These are phyloP conservation scores for Eutypa lata DNA, from an alignment of 2,329 filamentous ascomycete genomes.

Conservation along the genomic window DNA sequence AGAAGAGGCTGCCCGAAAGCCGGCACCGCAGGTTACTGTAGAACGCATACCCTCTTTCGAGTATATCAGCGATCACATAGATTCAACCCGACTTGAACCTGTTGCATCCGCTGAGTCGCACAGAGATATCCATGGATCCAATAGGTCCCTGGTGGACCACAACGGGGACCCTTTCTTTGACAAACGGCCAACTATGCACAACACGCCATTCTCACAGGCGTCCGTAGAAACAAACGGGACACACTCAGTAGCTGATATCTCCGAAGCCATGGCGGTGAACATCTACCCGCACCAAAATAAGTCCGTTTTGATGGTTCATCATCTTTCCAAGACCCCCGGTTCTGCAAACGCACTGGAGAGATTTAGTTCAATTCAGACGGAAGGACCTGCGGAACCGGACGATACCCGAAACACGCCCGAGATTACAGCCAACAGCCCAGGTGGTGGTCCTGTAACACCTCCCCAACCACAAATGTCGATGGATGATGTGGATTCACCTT, in stretches of 20 bases:
- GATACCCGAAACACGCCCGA: slow-evolving; percentile 27
- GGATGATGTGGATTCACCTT: slow-evolving; percentile 58
- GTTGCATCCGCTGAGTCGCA: slow-evolving; percentile 33
- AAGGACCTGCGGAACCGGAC: slow-evolving; percentile 8
- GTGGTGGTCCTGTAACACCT: slow-evolving; percentile 47
- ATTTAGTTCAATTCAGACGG: slow-evolving; percentile 17
- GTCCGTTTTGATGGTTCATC: slow-evolving; percentile 59
- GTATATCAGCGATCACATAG: slow-evolving; percentile 19
- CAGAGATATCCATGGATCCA: slow-evolving; percentile 29
- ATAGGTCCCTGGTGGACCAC: slow-evolving; percentile 40
- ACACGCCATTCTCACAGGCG: slow-evolving; percentile 60
- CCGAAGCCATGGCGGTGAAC: slow-evolving; percentile 59
- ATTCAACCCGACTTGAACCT: slow-evolving; percentile 27
- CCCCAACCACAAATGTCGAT: slow-evolving; percentile 46
- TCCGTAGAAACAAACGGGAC: slow-evolving; percentile 62
- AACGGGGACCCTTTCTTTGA: slow-evolving; percentile 53
- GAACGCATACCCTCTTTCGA: slow-evolving; percentile 25
- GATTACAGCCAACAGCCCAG: slow-evolving; percentile 37
- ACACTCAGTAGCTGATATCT: slow-evolving; percentile 55
- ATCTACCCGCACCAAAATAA: slow-evolving; percentile 64
- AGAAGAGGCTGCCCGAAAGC: slow-evolving; percentile 1
- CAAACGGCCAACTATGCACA: slow-evolving; percentile 51
- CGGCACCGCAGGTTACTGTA: slow-evolving; percentile 23
- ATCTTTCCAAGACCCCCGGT: slow-evolving; percentile 49
- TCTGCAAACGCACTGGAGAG: slow-evolving; percentile 34